Evolutionary conservation across 306 rosid genomes (phyloP).

Genomic region (Carpinus viminea): DNA sequence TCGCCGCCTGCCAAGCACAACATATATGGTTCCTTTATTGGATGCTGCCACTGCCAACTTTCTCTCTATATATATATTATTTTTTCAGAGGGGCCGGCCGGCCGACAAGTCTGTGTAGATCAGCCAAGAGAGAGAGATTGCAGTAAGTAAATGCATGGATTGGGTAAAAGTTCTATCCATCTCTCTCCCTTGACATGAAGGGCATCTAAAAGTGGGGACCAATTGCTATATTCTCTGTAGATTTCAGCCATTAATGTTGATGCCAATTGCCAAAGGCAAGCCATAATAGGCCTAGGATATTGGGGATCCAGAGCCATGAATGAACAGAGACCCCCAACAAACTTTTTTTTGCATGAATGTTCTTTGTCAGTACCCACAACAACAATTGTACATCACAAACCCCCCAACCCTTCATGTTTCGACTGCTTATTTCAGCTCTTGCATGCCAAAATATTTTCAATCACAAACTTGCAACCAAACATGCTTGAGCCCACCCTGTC

Average conservation of each 20-base stretch:
- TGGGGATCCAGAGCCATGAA: constrained; percentile 36
- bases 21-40: too few species aligned
- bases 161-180: background rate
- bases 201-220: background rate
- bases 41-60: too few species aligned
- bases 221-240: background rate
- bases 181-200: constrained; percentile 1
- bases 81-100: too few species aligned
- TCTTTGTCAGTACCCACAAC: constrained; percentile 3
- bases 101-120: too few species aligned
- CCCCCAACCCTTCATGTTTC: background rate
- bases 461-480: background rate
- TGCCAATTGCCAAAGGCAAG: constrained; percentile 3
- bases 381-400: constrained; percentile 13
- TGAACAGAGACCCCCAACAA: background rate
- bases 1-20: background rate
- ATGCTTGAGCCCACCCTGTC: background rate
- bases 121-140: too few species aligned
- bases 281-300: constrained; percentile 26
- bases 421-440: constrained; percentile 1
- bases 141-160: too few species aligned
- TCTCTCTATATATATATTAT: too few species aligned
- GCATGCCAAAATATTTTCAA: constrained; percentile 12
- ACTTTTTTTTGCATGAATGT: constrained; percentile 11
- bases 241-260: constrained; percentile 28